Base-by-base conservation (phyloP, 371 early-diverging fungal species). In the Mortierella sp. region DNA sequence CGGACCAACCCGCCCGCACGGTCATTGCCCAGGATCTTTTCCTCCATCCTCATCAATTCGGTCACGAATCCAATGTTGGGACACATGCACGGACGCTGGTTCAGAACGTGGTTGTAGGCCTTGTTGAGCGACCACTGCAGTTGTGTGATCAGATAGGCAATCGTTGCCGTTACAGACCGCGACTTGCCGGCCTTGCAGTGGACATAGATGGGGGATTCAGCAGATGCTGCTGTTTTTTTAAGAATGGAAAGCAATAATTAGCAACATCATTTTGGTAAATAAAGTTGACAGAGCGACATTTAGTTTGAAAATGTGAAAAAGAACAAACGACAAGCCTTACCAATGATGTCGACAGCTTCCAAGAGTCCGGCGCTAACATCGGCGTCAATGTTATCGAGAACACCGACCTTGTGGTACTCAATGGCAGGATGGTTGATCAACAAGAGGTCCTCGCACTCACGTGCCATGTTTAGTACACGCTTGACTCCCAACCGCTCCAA, bases 161-260 rank as follows among this genome's bases (percentile, higher is more conserved):
- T 87, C 26, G 95, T 95, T 14, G 93, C 95, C 0, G 95, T 95
- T 10, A 94, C 95, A 0, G 96, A 96, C 26, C 97, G 92, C 2
- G 96, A 96, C 77, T 94, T 93, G 31, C 97, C 97, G 3, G 96
- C 96, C 78, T 95, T 94, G 89, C 97, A 97, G 81, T 97, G 97
- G 0, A 97, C 96, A 75, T 96, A 95, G 55, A 96, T 94, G 4
- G 92, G 90, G 3, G 78, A 74, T 0, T 88, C 77, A 8, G 45
- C 28, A 14, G 81, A 79, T 13, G 80, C 74, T 34, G 79, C 83
- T 83, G 74, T 50, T 50, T 50, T 10, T 13, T 50, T 16, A 50
- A 50, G 50, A 50, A 16, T 50, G 11, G 50, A 50, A 50, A 16
- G 14, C 10, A 13, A 50, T 50, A 13, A 16, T 34, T 45, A 38